Evolutionary conservation across 1,284 basidiomycete genomes (phyloP), one percentile per base, ranked within the genome.

Genomic region (Ganoderma resinaceum): DNA sequence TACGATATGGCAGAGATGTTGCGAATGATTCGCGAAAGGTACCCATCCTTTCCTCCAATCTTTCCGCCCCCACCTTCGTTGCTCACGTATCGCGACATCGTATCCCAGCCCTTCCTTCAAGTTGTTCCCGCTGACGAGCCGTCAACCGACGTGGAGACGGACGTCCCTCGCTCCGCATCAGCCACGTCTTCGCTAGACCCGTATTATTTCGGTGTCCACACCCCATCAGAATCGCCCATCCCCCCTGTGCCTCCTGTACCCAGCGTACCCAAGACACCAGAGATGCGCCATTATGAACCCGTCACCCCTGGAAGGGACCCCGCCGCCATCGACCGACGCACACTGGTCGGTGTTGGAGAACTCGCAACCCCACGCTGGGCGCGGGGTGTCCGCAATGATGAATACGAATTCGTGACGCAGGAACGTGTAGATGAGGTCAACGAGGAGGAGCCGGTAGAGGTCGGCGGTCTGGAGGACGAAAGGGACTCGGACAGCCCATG

Each of bases 341-440:
- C 90, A 31, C 88, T 99, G 52, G 91, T 99, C 65, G 97, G 97
- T 26, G 94, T 99, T 12, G 97, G 97, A 46, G 97, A 99, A 81
- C 88, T 99, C n/a, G 86, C 96, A 8, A 99, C 97, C n/a, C 97
- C 97, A 46, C 89, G 96, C 72, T 99, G 96, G 97, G 87, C 88
- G 66, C 83, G 82, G 72, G 78, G 80, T 42, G 72, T 80, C 77
- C 75, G 76, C 67, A 72, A 70, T 61, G 76, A 77, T 33, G 77
- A 79, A 49, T 71, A 77, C 57, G 83, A 83, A 20, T 69, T 72
- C 61, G 71, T 72, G 62, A 80, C 81, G 61, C 80, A 82, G 63
- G 78, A 82, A 70, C 82, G 66, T 52, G 70, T 79, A 11, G 76
- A 76, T 35, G 84, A 85, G 49, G 81, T 81, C 38, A 85, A 83